phyloP scores from a whole-genome alignment of 2,329 filamentous ascomycete species.

The Colletotrichum navitas region DNA sequence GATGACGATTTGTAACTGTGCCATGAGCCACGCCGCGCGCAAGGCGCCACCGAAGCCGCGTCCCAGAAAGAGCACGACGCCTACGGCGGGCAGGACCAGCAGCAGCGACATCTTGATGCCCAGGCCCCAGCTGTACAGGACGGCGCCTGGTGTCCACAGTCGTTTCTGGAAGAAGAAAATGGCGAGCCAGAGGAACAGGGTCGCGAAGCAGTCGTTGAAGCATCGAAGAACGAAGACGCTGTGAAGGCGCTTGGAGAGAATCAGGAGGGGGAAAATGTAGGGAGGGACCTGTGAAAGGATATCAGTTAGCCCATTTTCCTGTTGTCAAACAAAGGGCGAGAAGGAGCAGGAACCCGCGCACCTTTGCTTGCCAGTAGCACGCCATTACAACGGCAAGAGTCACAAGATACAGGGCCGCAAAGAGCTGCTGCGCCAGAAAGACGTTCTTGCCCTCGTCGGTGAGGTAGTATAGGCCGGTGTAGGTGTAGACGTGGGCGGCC shows the following conservation, averaged over 20 bases:
- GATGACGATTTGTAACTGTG: slow-evolving; percentile 79
- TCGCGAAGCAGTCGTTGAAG: slow-evolving; percentile 96
- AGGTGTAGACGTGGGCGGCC: slow-evolving; percentile 92
- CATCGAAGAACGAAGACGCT: slow-evolving; percentile 92
- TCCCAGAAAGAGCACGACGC: slow-evolving; percentile 79
- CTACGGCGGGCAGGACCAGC: slow-evolving; percentile 84
- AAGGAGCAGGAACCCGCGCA: slow-evolving; percentile 48
- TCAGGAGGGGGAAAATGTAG: slow-evolving; percentile 86
- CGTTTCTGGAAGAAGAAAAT: slow-evolving; percentile 82
- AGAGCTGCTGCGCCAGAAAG: slow-evolving; percentile 83
- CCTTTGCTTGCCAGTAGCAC: slow-evolving; percentile 83
- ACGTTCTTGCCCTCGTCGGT: slow-evolving; percentile 85
- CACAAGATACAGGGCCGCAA: slow-evolving; percentile 82
- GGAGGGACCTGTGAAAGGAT: slow-evolving; percentile 74
- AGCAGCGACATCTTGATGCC: slow-evolving; percentile 97
- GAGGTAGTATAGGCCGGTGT: slow-evolving; percentile 81
- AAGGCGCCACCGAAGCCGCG: slow-evolving; percentile 75
- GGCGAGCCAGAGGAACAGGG: slow-evolving; percentile 85
- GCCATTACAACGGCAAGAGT: slow-evolving; percentile 82
- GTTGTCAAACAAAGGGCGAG: slow-evolving; percentile 9
- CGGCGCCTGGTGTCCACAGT: slow-evolving; percentile 78
- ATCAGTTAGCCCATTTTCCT: slow-evolving; percentile 22
- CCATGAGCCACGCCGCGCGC: slow-evolving; percentile 77
- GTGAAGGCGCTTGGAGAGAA: slow-evolving; percentile 92
- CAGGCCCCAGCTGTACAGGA: slow-evolving; percentile 82